phyloP scores from a whole-genome alignment of 768 basidiomycete species.

The Saitozyma podzolica region DNA sequence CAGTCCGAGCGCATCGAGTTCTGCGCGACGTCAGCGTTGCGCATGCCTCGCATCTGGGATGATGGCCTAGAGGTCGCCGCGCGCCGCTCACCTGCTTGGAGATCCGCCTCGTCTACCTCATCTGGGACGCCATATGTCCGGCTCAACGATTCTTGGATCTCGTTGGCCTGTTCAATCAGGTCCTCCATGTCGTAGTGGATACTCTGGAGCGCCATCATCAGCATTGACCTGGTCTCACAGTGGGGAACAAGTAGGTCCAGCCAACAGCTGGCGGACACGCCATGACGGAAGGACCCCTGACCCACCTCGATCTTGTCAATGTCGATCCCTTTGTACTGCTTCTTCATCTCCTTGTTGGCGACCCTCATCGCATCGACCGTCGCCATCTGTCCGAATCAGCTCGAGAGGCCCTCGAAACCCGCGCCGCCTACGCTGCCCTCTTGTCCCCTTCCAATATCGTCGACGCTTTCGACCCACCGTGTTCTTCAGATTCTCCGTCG shows the following conservation, averaged over 20 bases:
- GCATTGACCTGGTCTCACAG: neutral
- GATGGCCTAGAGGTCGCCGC: neutral
- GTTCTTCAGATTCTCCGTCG: constrained; percentile 96
- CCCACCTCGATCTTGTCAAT: constrained; percentile 96
- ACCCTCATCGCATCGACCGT: constrained; percentile 94
- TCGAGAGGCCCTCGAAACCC: too few species aligned
- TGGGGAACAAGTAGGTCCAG: neutral
- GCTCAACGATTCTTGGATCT: constrained; percentile 91
- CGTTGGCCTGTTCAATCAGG: constrained; percentile 91
- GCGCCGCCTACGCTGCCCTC: too few species aligned
- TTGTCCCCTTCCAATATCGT: too few species aligned
- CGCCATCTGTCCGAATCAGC: constrained; percentile 64
- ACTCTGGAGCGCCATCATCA: constrained; percentile 57
- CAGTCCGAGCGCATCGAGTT: constrained; percentile 80
- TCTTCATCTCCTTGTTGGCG: constrained; percentile 94
- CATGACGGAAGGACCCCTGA: neutral
- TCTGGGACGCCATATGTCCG: constrained; percentile 95
- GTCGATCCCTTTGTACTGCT: constrained; percentile 95
- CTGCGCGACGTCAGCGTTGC: constrained; percentile 54
- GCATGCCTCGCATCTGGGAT: neutral
- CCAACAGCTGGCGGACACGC: neutral
- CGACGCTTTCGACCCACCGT: constrained; percentile 56
- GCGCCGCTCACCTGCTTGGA: constrained; percentile 77
- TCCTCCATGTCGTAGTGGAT: constrained; percentile 99
- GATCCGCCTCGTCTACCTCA: constrained; percentile 94